Percentiles rank a stretch among this genome's conserved stretches.
Conservation (phyloP, 495 filamentous ascomycete genomes). For the Lineolata rhizophorae region DNA sequence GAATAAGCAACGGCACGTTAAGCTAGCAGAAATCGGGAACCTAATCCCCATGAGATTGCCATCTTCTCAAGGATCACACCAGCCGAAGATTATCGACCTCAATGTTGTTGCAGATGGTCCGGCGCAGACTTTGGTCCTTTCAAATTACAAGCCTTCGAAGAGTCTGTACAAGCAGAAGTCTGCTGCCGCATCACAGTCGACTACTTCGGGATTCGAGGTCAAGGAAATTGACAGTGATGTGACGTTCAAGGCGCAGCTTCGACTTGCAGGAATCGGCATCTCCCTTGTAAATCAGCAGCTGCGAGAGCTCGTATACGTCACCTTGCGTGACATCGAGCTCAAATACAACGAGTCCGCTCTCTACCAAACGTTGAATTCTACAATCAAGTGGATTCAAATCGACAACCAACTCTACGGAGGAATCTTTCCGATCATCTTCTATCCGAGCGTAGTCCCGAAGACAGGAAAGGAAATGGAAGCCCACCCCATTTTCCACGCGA, state of each 20-base stretch:
- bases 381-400: conserved; percentile 96
- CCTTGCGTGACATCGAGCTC: conserved; percentile 77
- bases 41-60: conserved; percentile 71
- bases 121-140: conserved; percentile 78
- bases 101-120: conserved; percentile 89
- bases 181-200: conserved; percentile 22
- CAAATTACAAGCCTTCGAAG: conserved; percentile 85
- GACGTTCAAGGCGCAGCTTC: conserved; percentile 71
- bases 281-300: conserved; percentile 84
- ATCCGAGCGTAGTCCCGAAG: conserved; percentile 97
- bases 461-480: conserved; percentile 92
- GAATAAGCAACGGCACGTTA: conserved; percentile 70
- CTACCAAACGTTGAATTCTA: conserved; percentile 73
- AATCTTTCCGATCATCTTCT: conserved; percentile 91
- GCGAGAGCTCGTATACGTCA: conserved; percentile 83
- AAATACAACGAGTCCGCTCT: conserved; percentile 80
- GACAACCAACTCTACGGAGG: conserved; percentile 98
- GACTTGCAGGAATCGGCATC: conserved; percentile 75
- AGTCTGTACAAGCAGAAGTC: conserved; percentile 82
- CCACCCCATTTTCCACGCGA: conserved; percentile 80
- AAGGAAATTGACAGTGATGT: conserved; percentile 72
- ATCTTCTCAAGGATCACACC: conserved; percentile 28
- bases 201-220: conserved; percentile 65
- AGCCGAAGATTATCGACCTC: conserved; percentile 76
- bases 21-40: conserved; percentile 90